These are phyloP conservation scores for Kondoa subrosea DNA, from an alignment of 768 basidiomycete genomes.

Conservation along the genomic window DNA sequence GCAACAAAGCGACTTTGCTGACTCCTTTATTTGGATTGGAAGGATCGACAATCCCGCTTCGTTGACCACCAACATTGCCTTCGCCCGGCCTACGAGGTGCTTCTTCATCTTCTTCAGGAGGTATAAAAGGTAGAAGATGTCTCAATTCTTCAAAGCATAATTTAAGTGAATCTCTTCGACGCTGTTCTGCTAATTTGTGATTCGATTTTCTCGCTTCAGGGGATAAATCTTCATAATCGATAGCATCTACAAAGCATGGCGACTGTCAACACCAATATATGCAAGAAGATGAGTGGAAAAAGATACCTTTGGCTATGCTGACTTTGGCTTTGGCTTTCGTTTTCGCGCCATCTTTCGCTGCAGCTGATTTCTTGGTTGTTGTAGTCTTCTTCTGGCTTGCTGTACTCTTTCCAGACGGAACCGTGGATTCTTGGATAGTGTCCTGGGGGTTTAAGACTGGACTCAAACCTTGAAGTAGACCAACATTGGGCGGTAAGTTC, in stretches of 20 bases:
- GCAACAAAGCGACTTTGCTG: conserved; percentile 27
- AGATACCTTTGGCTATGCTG: neutral
- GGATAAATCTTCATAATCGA: conserved; percentile 1
- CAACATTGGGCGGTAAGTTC: conserved; percentile 42
- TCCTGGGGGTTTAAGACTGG: neutral
- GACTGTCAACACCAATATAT: neutral
- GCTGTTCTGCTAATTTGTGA: conserved; percentile 91
- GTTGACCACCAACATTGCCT: conserved; percentile 28
- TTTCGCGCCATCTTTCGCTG: neutral
- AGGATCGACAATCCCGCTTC: conserved; percentile 22
- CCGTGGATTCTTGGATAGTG: neutral
- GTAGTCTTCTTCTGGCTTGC: neutral
- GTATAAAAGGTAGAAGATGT: conserved; percentile 47
- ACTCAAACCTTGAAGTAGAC: conserved; percentile 9
- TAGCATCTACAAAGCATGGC: neutral
- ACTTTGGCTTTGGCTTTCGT: conserved; percentile 4
- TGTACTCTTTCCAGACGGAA: neutral
- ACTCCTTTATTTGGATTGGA: conserved; percentile 28
- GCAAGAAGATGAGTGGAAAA: neutral
- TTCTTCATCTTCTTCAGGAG: conserved; percentile 23
- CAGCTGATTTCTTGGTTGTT: neutral
- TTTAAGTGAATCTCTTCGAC: conserved; percentile 89
- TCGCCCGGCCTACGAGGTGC: conserved; percentile 22
- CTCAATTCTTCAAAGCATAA: conserved; percentile 49
- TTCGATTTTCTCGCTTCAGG: conserved; percentile 32